Evolutionary conservation across 1,139 yeast genomes (phyloP).

Genomic region (Blastobotrys persicus): DNA sequence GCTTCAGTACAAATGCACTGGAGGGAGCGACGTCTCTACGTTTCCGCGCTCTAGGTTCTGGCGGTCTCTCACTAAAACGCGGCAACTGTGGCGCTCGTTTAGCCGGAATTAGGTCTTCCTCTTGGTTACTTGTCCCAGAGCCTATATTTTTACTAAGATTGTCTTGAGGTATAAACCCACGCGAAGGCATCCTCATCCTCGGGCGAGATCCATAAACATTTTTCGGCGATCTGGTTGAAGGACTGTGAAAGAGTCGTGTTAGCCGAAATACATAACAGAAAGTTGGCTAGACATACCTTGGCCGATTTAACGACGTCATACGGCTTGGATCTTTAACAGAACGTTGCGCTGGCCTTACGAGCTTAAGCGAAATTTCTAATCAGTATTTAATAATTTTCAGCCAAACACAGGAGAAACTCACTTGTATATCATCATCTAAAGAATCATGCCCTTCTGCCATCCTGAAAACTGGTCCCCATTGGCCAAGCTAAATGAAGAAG

Average conservation of each 20-base stretch:
- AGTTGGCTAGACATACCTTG: not conserved
- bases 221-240: not conserved
- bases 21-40: conserved; percentile 1
- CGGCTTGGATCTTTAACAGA: not conserved
- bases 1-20: not conserved
- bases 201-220: not conserved
- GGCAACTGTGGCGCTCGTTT: not conserved
- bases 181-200: not conserved
- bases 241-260: not conserved
- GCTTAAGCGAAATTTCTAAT: not conserved
- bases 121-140: not conserved
- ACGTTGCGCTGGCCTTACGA: not conserved
- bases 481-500: not conserved
- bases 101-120: not conserved
- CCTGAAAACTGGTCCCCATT: conserved; percentile 1
- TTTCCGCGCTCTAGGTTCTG: not conserved
- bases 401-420: not conserved
- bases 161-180: not conserved
- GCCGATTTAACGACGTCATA: not conserved
- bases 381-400: not conserved
- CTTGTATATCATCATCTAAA: conserved; percentile 1
- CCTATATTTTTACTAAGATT: not conserved
- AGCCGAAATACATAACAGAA: not conserved
- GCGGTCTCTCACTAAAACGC: not conserved
- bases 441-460: conserved; percentile 6